Evolutionary conservation across 345 rosid genomes (phyloP), one percentile per base, ranked within the genome.

Genomic region (Kernera saxatilis): DNA sequence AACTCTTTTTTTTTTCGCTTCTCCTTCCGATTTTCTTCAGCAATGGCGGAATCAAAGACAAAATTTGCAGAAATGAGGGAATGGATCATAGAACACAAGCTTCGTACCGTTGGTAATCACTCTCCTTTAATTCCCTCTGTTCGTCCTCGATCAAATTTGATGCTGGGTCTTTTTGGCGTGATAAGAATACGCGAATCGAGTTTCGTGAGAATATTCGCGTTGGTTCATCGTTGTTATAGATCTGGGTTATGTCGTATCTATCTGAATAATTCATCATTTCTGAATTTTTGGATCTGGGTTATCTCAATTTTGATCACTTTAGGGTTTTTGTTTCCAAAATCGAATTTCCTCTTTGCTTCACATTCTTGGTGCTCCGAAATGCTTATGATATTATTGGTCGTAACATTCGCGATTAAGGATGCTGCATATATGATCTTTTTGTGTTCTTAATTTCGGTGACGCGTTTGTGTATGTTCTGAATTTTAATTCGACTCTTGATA

Each of bases 31-130:
- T 27, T 27, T 18, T 13, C 1, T 33, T 51, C 63, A 15, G 32
- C 40, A 69, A 90, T 93, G 96, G 85, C 86, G 49, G 99, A 94
- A 18, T 57, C 86, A 5, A 87, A 83, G 81, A 82, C 75, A 54
- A 86, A 78, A 44, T 13, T 91, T 8, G 87, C 86, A 56, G 82
- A 97, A 14, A 8, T 73, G 1, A 84, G 96, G 77, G 84, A 82
- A 78, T 94, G 97, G 99, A 67, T 94, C 68, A 78, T 79, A 13
- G 89, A 91, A 3, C 89, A 94, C 85, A 94, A 94, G 86, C 97
- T 94, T 51, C 76, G 96, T 72, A 77, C 96, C 33, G 99, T 94
- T 45, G 99, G 99, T 94, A 84, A 83, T 33, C 37, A 8, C 19
- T 11, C 49, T 25, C 49, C 13, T 6, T 25, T 21, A n/a, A 17